These are phyloP conservation scores for Apodospora peruviana DNA, from an alignment of 495 filamentous ascomycete species.

Conservation along the genomic window DNA sequence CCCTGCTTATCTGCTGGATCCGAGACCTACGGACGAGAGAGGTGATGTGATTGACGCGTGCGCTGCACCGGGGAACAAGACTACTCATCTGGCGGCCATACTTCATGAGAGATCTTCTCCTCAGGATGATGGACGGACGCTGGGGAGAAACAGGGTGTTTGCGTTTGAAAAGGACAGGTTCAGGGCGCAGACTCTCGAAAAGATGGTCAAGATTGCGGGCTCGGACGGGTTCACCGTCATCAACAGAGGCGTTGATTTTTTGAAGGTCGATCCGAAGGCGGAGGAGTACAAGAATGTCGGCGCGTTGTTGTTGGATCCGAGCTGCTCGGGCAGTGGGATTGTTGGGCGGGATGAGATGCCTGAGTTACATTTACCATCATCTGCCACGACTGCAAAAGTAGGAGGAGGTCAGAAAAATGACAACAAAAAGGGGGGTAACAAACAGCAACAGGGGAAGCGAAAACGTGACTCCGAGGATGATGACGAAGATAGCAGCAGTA, in stretches of 20 bases:
- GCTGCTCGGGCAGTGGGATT: conserved; percentile 92
- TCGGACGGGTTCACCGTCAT: conserved; percentile 59
- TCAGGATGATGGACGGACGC: background rate
- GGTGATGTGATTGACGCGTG: conserved; percentile 85
- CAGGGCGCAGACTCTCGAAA: conserved; percentile 66
- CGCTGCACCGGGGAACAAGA: conserved; percentile 94
- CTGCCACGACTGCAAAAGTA: background rate
- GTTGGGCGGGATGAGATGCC: conserved; percentile 76
- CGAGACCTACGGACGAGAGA: conserved; percentile 40
- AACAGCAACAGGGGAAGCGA: background rate
- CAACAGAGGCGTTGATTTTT: conserved; percentile 69
- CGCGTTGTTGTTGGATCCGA: conserved; percentile 80
- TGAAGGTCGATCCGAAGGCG: conserved; percentile 58
- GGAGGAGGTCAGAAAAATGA: background rate
- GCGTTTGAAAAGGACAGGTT: conserved; percentile 66
- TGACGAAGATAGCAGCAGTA: conserved; percentile 29
- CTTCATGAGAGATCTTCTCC: conserved; percentile 34
- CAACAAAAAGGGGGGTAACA: background rate
- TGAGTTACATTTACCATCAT: conserved; percentile 46
- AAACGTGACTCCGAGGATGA: conserved; percentile 10
- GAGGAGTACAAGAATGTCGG: conserved; percentile 54
- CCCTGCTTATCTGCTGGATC: conserved; percentile 76
- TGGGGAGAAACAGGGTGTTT: conserved; percentile 34
- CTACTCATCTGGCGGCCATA: conserved; percentile 83
- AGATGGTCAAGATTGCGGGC: conserved; percentile 76